Evolutionary conservation across 179 eudicot species (phyloP).

Genomic region (Beta macrorhiza): DNA sequence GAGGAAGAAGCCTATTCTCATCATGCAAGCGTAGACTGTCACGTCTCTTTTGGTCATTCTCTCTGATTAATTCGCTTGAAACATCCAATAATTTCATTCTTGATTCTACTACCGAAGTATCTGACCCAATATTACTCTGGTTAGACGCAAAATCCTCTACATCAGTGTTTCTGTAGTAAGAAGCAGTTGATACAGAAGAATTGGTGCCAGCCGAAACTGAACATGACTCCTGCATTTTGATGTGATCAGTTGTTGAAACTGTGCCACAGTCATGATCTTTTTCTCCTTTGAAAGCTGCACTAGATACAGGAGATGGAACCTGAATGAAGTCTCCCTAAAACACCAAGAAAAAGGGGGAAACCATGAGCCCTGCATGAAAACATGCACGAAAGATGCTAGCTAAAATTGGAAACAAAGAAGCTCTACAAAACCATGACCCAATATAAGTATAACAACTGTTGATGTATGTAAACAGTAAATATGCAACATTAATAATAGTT

Average conservation of each 20-base stretch:
- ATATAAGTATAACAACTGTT: neutral
- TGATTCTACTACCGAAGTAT: slow-evolving; percentile 31
- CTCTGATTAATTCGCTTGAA: slow-evolving; percentile 25
- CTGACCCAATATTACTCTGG: slow-evolving; percentile 29
- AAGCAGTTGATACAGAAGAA: slow-evolving; percentile 19
- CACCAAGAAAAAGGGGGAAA: slow-evolving; percentile 22
- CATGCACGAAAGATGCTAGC: neutral
- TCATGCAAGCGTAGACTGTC: slow-evolving; percentile 23
- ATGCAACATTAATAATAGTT: neutral
- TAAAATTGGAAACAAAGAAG: neutral
- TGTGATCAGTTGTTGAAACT: slow-evolving; percentile 24
- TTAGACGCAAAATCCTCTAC: slow-evolving; percentile 30
- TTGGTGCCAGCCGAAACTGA: slow-evolving; percentile 17
- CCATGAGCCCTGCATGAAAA: slow-evolving; percentile 18
- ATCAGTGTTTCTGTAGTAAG: slow-evolving; percentile 23
- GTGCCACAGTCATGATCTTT: slow-evolving; percentile 24
- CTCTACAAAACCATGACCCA: neutral
- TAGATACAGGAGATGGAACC: slow-evolving; percentile 13
- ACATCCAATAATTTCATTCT: slow-evolving; percentile 37
- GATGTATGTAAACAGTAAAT: neutral
- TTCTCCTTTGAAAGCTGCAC: slow-evolving; percentile 22
- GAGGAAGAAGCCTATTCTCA: slow-evolving; percentile 25
- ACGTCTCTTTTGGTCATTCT: slow-evolving; percentile 27
- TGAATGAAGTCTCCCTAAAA: slow-evolving; percentile 21
- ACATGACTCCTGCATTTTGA: slow-evolving; percentile 25